Base-by-base conservation (phyloP, 225 moss, liverwort and hornwort genomes). In the Marchantia polymorpha region DNA sequence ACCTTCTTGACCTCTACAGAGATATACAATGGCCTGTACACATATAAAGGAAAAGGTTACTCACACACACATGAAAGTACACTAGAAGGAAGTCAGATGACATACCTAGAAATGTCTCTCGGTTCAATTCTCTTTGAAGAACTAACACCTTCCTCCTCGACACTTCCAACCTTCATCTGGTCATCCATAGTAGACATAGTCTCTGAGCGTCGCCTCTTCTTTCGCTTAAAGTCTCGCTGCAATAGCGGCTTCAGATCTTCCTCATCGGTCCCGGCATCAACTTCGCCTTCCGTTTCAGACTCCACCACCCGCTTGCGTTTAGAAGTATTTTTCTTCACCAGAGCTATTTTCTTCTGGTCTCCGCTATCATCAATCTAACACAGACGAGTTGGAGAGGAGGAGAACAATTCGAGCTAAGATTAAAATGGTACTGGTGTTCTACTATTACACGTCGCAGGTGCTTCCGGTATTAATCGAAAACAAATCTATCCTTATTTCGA, bases 171-270 rank as follows among this genome's bases (percentile, higher is more conserved):
- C 56, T 56, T 60, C 29, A 75, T 59, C 7, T 14, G 14, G 9
- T 56, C 75, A 12, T 60, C 56, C 25, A 46, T 0, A 30, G 3
- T 3, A 0, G 19, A 29, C 25, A 16, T 14, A 12, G 58, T 9
- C 64, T 65, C 64, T 65, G 52, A 25, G 15, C 23, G 50, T 26
- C 12, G 19, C 64, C 65, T 50, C 11, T 76, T 61, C 76, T 76
- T 76, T n/a, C 61, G 39, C 47, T 72, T 30, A 50, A 82, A 82
- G 0, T 31, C 52, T 10, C 82, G 73, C 16, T 77, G 82, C 25
- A 77, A 29, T 23, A 80, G 26, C 39, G 82, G 86, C 55, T 77
- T 77, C 22, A 79, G 48, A 68, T 83, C 83, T 73, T 86, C 83
- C 12, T 78, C 60, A 51, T 69, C 83, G 10, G 86, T 83, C 13